Evolutionary conservation across 2,329 filamentous ascomycete genomes (phyloP).

Genomic region (Ustulina deusta): DNA sequence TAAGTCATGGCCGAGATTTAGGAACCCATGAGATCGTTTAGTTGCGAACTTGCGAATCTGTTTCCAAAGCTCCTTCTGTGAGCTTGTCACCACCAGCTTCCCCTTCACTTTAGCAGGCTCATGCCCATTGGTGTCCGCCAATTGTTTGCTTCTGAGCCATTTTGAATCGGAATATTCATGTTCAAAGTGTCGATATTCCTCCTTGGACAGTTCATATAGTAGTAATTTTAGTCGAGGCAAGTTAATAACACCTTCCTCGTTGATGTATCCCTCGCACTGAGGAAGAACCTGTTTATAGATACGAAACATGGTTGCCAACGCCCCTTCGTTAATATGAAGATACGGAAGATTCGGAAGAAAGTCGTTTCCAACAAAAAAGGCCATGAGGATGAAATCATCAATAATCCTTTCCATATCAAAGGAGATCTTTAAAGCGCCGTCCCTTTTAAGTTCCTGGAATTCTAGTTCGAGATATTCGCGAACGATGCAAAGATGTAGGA

Average conservation of each 20-base stretch:
- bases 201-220: constrained; percentile 84
- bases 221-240: constrained; percentile 81
- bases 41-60: constrained; percentile 85
- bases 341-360: constrained; percentile 97
- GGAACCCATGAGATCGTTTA: constrained; percentile 70
- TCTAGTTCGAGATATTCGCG: constrained; percentile 97
- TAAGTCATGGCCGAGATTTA: constrained; percentile 80
- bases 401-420: constrained; percentile 97
- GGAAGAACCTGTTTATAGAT: constrained; percentile 94
- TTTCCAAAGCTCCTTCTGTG: constrained; percentile 85
- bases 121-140: constrained; percentile 75
- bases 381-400: constrained; percentile 99
- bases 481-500: constrained; percentile 97
- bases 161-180: constrained; percentile 86
- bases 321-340: constrained; percentile 98
- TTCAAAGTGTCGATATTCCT: constrained; percentile 94
- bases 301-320: constrained; percentile 95
- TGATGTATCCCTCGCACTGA: constrained; percentile 92
- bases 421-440: constrained; percentile 76
- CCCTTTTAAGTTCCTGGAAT: constrained; percentile 89
- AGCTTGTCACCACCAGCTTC: constrained; percentile 79
- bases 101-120: constrained; percentile 67
- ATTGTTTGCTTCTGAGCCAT: constrained; percentile 91
- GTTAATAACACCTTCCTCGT: constrained; percentile 93
- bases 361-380: constrained; percentile 99